Evolutionary conservation across 176 grass and related monocot species (phyloP).

Genomic region (Calamus simplicifolius): DNA sequence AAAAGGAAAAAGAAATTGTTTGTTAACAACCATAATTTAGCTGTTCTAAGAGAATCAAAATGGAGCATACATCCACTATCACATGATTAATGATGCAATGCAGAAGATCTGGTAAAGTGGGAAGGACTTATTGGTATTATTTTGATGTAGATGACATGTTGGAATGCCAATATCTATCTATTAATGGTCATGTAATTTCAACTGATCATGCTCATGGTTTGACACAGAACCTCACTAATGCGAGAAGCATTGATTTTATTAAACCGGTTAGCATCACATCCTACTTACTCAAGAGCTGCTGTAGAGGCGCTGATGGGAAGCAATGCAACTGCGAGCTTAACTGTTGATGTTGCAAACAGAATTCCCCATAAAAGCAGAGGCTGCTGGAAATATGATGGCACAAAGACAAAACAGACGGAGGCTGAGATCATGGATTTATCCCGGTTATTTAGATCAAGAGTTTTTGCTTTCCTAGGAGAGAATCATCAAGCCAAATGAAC

Average conservation of each 20-base stretch:
- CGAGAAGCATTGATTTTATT: conserved; percentile 80
- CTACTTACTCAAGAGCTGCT: conserved; percentile 61
- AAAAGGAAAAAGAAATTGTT: too few relatives aligned
- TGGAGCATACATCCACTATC: too few relatives aligned
- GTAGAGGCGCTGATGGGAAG: conserved; percentile 50
- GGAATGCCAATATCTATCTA: too few relatives aligned
- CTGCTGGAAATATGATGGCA: conserved; percentile 7
- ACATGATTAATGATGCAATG: too few relatives aligned
- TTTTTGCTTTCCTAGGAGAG: conserved; percentile 55
- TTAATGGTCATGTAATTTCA: background rate
- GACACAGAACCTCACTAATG: conserved; percentile 53
- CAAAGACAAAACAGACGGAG: conserved; percentile 31
- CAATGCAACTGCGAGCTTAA: conserved; percentile 47
- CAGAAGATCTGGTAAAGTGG: too few relatives aligned
- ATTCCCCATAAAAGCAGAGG: conserved; percentile 31
- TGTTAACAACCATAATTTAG: too few relatives aligned
- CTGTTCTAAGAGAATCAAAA: too few relatives aligned
- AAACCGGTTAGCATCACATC: conserved; percentile 68
- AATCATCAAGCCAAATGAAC: conserved; percentile 10
- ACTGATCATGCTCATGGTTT: conserved; percentile 1
- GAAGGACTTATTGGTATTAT: too few relatives aligned
- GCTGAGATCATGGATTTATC: conserved; percentile 56
- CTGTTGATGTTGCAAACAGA: conserved; percentile 52
- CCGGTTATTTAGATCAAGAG: conserved; percentile 42
- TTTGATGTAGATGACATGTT: too few relatives aligned